Evolutionary conservation across 108 stramenopile species (phyloP), one percentile per base, ranked within the genome.

Genomic region (Skeletonema menzelii): DNA sequence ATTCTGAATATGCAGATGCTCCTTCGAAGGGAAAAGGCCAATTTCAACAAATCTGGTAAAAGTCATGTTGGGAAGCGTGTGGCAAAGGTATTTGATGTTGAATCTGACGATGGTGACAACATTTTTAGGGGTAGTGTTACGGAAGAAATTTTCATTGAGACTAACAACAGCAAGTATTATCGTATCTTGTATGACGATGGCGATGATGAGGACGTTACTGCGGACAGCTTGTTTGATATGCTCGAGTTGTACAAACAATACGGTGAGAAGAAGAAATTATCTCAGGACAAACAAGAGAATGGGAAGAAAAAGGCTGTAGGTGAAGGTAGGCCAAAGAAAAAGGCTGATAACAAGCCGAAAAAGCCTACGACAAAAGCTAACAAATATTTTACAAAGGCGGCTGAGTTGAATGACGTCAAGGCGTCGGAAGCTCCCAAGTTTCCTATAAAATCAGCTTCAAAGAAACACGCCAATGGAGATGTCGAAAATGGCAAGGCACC

Each of bases 111-210:
- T 65, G 88, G 84, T 6, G 82, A 87, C 53, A 59, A 63, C 27
- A 66, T 89, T 28, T 88, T 71, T 61, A 66, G 86, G 49, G 90
- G 89, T 0, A 77, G 68, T 8, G 68, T 89, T 32, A 49, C 53
- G 1, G 31, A 63, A n/a, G 59, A 79, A 10, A 56, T 75, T 35
- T 69, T 63, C 10, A 58, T 44, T 2, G 75, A 77, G 14, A 47
- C 31, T 7, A 4, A 32, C 31, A 4, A 64, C 20, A 27, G 69
- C 3, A 59, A 46, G 17, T 34, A 56, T 27, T 93, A 75, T 59
- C 65, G 65, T 22, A 76, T 93, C 35, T 46, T 53, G 26, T 93
- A 87, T 74, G 88, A 90, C 69, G 88, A 93, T 77, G 86, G 83
- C 17, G 92, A 93, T 65, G 14, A 11, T 15, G 92, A 91, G 69